These are phyloP conservation scores for Candida ortonii DNA, from an alignment of 805 yeast species.

Conservation along the genomic window DNA sequence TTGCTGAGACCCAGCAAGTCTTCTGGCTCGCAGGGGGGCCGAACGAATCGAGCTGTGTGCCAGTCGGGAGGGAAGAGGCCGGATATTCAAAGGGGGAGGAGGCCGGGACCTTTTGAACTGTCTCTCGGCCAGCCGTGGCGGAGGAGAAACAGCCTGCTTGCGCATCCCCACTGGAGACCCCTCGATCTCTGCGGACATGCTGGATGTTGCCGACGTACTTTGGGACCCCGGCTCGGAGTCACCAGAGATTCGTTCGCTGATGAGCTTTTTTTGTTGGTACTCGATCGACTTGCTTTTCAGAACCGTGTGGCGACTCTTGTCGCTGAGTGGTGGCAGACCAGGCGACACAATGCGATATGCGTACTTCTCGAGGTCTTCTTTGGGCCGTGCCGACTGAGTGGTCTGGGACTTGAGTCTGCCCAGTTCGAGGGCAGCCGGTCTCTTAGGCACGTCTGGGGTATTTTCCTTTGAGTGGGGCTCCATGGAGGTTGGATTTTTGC, in stretches of 20 bases:
- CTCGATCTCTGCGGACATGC: no score
- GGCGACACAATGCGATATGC: conserved; percentile 24
- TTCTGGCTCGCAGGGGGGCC: conserved; percentile 20
- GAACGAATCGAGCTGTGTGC: conserved; percentile 11
- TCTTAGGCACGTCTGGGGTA: conserved; percentile 1
- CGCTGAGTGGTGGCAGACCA: conserved; percentile 24
- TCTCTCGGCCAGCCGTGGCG: conserved; percentile 8
- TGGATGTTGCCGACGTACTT: conserved; percentile 3
- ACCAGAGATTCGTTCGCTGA: conserved; percentile 9
- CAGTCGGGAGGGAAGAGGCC: conserved; percentile 6
- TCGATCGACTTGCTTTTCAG: conserved; percentile 23
- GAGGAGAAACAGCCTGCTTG: no score
- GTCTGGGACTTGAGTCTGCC: conserved; percentile 8
- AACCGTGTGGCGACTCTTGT: conserved; percentile 17
- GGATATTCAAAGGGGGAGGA: conserved; percentile 23
- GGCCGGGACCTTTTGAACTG: conserved; percentile 21
- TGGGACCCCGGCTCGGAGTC: conserved; percentile 1
- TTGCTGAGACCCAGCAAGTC: no score
- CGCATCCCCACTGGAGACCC: no score
- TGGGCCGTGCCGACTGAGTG: conserved; percentile 4
- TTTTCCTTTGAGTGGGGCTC: no score
- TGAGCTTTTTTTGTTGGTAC: conserved; percentile 22
- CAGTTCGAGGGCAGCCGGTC: conserved; percentile 17
- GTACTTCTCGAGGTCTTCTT: conserved; percentile 8
- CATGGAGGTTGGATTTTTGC: no score